Percentiles rank a stretch among this genome's conserved stretches.
phyloP scores from a whole-genome alignment of 2,329 filamentous ascomycete genomes.

The Penicillium italicum region DNA sequence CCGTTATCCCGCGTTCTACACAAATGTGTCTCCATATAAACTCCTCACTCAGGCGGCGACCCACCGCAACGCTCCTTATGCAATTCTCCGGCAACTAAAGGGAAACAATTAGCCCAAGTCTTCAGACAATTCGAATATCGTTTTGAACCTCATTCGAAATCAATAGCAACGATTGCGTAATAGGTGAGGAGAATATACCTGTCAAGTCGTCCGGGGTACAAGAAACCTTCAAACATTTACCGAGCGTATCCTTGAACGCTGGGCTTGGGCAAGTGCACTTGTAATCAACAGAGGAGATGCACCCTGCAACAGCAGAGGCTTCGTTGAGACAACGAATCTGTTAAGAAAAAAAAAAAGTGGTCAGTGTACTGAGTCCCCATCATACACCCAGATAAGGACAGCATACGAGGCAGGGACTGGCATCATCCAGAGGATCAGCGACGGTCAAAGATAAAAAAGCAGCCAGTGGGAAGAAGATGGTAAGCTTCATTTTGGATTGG shows the following conservation, averaged over 20 bases:
- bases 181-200: conserved; percentile 4
- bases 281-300: conserved; percentile 12
- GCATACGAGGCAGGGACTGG: conserved; percentile 15
- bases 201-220: conserved; percentile 14
- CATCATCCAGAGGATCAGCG: conserved; percentile 3
- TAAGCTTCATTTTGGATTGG: conserved; percentile 17
- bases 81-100: conserved; percentile 11
- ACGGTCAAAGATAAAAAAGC: conserved; percentile 15
- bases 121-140: not conserved
- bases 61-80: conserved; percentile 11
- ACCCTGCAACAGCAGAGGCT: conserved; percentile 14
- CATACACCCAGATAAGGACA: not conserved
- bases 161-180: not conserved
- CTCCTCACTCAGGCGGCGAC: not conserved
- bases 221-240: conserved; percentile 9
- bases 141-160: accelerated
- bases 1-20: not conserved
- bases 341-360: not conserved
- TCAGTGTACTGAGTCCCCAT: conserved; percentile 3
- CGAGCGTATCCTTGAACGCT: conserved; percentile 17
- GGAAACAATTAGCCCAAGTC: not conserved
- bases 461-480: conserved; percentile 17
- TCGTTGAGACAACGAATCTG: conserved; percentile 15
- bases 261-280: conserved; percentile 18
- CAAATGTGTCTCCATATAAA: too few species aligned